Percentiles rank a stretch among this genome's conserved stretches.
Evolutionary conservation across 2,329 filamentous ascomycete genomes (phyloP).

Genomic region (Graphilbum fragrans): DNA sequence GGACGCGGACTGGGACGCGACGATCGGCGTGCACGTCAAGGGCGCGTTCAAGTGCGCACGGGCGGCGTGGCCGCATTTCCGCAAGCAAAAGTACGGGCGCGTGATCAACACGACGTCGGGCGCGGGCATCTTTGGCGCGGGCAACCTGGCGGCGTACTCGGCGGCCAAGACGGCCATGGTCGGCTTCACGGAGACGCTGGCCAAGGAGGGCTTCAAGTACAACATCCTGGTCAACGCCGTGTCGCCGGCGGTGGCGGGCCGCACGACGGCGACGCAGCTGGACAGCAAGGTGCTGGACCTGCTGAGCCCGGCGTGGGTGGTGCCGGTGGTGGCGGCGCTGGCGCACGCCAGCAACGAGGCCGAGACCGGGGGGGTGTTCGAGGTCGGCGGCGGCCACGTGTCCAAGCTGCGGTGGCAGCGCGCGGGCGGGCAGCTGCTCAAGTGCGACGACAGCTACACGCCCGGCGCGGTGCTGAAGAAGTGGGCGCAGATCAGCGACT

Average conservation of each 20-base stretch:
- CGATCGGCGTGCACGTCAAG: conserved; percentile 83
- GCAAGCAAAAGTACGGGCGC: conserved; percentile 96
- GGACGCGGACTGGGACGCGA: conserved; percentile 91
- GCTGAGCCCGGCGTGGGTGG: conserved; percentile 88
- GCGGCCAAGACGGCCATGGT: conserved; percentile 92
- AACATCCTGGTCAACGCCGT: conserved; percentile 95
- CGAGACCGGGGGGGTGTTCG: conserved; percentile 85
- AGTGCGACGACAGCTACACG: conserved; percentile 78
- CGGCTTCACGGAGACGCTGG: conserved; percentile 93
- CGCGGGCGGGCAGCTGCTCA: conserved; percentile 75
- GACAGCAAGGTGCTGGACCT: conserved; percentile 80
- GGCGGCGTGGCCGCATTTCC: conserved; percentile 94
- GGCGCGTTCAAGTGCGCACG: conserved; percentile 91
- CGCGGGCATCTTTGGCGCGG: conserved; percentile 88
- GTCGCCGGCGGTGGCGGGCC: conserved; percentile 54
- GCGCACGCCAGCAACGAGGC: conserved; percentile 72
- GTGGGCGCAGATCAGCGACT: conserved; percentile 82
- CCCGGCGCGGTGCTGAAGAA: conserved; percentile 78
- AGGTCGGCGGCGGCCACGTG: conserved; percentile 83
- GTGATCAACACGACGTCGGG: conserved; percentile 97
- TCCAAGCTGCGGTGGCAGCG: conserved; percentile 95
- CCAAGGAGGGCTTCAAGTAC: conserved; percentile 96
- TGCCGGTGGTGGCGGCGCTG: conserved; percentile 80
- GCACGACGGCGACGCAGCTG: conserved; percentile 71
- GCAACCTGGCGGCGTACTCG: conserved; percentile 94